These are phyloP conservation scores for Penicillium sp. DNA, from an alignment of 2,329 filamentous ascomycete species.

Conservation along the genomic window DNA sequence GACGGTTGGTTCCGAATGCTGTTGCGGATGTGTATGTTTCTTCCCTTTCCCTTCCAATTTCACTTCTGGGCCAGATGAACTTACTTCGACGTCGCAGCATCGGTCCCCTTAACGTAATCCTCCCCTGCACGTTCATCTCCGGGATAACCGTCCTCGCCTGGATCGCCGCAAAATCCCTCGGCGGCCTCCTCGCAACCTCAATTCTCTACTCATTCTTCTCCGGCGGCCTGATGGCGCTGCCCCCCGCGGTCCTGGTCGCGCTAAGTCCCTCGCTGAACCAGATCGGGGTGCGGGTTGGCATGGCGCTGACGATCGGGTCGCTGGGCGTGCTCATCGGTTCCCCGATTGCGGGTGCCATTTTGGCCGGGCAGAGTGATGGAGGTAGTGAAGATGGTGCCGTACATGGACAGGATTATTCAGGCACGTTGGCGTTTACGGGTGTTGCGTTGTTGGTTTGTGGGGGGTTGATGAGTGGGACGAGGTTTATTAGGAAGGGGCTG, in stretches of 20 bases:
- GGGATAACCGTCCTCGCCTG: constrained; percentile 40
- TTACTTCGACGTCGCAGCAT: neutral
- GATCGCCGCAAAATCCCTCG: constrained; percentile 27
- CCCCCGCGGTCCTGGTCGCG: constrained; percentile 41
- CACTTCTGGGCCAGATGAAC: no score
- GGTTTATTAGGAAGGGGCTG: neutral
- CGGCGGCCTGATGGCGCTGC: constrained; percentile 43
- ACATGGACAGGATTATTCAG: constrained; percentile 17
- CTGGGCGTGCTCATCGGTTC: constrained; percentile 30
- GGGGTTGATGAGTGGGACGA: constrained; percentile 18
- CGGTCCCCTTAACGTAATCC: constrained; percentile 43
- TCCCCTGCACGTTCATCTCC: constrained; percentile 27
- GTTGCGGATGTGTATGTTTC: constrained; percentile 32
- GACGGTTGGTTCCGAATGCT: constrained; percentile 36
- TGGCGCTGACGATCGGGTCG: constrained; percentile 33
- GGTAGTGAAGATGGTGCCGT: neutral
- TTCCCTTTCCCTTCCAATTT: no score
- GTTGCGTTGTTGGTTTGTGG: constrained; percentile 12
- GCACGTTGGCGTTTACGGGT: constrained; percentile 16
- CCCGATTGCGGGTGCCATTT: constrained; percentile 24
- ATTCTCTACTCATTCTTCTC: constrained; percentile 47
- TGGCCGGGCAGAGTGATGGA: constrained; percentile 8
- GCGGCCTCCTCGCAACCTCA: constrained; percentile 36
- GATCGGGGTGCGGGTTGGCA: constrained; percentile 49
- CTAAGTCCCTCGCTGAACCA: constrained; percentile 33